Percentiles rank a stretch among this genome's conserved stretches.
Evolutionary conservation across 345 rosid genomes (phyloP).

Genomic region (Populus alba): DNA sequence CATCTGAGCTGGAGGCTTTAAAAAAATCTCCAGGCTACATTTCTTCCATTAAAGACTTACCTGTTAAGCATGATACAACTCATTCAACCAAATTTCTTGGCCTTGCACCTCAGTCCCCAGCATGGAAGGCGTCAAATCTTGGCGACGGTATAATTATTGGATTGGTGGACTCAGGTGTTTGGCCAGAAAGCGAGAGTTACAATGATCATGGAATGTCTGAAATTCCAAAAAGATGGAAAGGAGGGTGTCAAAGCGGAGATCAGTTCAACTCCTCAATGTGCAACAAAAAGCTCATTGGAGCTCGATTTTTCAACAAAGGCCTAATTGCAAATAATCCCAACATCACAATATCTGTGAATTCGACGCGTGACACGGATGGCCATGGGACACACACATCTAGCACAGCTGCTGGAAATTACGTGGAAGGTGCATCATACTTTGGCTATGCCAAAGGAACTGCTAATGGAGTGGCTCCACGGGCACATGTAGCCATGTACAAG

Average conservation of each 20-base stretch:
- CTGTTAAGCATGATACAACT: constrained; percentile 25
- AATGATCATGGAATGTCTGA: constrained; percentile 30
- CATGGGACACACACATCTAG: constrained; percentile 39
- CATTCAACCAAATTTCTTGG: constrained; percentile 21
- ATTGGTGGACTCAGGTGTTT: constrained; percentile 31
- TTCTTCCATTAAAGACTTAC: constrained; percentile 14
- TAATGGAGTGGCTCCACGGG: constrained; percentile 22
- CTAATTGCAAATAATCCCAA: constrained; percentile 16
- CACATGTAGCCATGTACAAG: constrained; percentile 33
- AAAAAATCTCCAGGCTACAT: constrained; percentile 18
- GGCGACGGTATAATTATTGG: constrained; percentile 28
- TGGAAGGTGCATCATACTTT: constrained; percentile 26
- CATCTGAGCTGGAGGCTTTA: constrained; percentile 23
- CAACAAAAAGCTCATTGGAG: constrained; percentile 39
- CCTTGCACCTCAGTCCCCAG: constrained; percentile 7
- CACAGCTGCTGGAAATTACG: constrained; percentile 35
- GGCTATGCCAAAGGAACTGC: constrained; percentile 31
- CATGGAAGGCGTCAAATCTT: constrained; percentile 15
- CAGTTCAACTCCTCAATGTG: constrained; percentile 29
- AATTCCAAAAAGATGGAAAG: constrained; percentile 37
- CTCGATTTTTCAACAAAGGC: constrained; percentile 31
- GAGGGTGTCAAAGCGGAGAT: constrained; percentile 24
- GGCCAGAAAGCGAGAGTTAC: constrained; percentile 41
- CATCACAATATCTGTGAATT: constrained; percentile 24
- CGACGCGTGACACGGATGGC: constrained; percentile 22